Conservation (phyloP, 2,329 filamentous ascomycete species). For the Pezicula carpinea region DNA sequence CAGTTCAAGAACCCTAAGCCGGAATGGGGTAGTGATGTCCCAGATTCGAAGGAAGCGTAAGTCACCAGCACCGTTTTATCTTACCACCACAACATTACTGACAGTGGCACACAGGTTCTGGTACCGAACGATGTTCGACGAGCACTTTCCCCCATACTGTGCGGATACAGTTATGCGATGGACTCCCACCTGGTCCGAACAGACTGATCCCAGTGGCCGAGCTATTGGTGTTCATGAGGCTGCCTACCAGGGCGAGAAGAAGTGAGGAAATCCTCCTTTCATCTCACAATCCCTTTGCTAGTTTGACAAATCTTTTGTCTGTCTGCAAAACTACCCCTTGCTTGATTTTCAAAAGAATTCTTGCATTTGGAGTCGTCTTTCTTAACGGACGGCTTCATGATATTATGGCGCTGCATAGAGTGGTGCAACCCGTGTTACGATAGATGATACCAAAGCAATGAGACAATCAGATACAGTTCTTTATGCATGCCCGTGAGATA, state of each 20-base stretch:
- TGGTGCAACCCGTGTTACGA: conserved; percentile 3
- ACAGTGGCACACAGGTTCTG: conserved; percentile 60
- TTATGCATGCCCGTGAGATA: too few species aligned
- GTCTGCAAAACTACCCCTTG: too few species aligned
- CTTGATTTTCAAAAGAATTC: too few species aligned
- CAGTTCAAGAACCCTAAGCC: conserved; percentile 98
- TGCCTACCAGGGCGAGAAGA: conserved; percentile 59
- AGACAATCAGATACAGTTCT: not conserved
- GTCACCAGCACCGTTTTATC: conserved; percentile 27
- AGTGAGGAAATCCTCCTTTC: conserved; percentile 3
- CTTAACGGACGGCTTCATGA: not conserved
- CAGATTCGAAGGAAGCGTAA: conserved; percentile 93
- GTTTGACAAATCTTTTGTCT: too few species aligned
- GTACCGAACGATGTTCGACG: conserved; percentile 98
- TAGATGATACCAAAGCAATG: not conserved
- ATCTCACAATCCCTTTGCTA: too few species aligned
- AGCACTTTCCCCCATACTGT: conserved; percentile 91
- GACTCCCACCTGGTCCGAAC: conserved; percentile 96
- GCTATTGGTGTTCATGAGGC: conserved; percentile 68
- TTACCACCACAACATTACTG: not conserved
- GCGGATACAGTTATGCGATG: conserved; percentile 92
- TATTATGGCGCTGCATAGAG: conserved; percentile 9
- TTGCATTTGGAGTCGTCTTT: too few species aligned
- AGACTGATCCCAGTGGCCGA: conserved; percentile 90
- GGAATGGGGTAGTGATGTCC: conserved; percentile 90